Percentiles rank a stretch among this genome's conserved stretches.
These are phyloP conservation scores for Paramecium tetraurelia DNA, from an alignment of 73 alveolate species.

Conservation along the genomic window DNA sequence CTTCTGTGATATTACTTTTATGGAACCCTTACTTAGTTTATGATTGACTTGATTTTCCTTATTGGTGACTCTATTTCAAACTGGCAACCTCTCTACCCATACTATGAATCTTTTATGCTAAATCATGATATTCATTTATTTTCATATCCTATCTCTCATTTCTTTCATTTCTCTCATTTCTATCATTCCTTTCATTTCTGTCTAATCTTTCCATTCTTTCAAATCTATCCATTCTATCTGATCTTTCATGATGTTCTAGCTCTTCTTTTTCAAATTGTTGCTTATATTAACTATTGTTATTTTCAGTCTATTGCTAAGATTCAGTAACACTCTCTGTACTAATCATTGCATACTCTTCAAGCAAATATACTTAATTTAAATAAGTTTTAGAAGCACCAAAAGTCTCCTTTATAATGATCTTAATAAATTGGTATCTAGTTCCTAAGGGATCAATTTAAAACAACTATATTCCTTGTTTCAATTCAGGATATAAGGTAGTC, in stretches of 20 bases:
- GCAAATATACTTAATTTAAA: slow-evolving; percentile 57
- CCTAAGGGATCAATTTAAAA: slow-evolving; percentile 66
- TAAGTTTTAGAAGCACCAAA: slow-evolving; percentile 69
- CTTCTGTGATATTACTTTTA: background rate
- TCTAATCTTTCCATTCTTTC: background rate
- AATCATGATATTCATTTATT: background rate
- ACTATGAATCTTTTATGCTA: background rate
- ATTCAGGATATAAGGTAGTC: slow-evolving; percentile 63
- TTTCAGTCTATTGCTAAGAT: slow-evolving; percentile 22
- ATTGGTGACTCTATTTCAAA: slow-evolving; percentile 1
- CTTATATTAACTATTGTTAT: background rate
- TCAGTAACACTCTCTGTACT: slow-evolving; percentile 36
- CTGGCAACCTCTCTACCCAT: slow-evolving; percentile 52
- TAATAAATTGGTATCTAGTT: slow-evolving; percentile 50
- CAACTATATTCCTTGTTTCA: slow-evolving; percentile 59
- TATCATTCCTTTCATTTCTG: background rate
- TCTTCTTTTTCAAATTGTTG: background rate
- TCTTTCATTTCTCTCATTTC: background rate
- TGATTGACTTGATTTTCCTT: background rate
- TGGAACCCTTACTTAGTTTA: background rate
- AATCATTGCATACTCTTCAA: slow-evolving; percentile 58
- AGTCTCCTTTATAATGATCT: slow-evolving; percentile 62
- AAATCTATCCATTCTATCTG: background rate
- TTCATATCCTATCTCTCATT: background rate
- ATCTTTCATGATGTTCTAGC: background rate